Evolutionary conservation across 2,329 filamentous ascomycete genomes (phyloP).

Genomic region (Clarireedia homoeocarpa): DNA sequence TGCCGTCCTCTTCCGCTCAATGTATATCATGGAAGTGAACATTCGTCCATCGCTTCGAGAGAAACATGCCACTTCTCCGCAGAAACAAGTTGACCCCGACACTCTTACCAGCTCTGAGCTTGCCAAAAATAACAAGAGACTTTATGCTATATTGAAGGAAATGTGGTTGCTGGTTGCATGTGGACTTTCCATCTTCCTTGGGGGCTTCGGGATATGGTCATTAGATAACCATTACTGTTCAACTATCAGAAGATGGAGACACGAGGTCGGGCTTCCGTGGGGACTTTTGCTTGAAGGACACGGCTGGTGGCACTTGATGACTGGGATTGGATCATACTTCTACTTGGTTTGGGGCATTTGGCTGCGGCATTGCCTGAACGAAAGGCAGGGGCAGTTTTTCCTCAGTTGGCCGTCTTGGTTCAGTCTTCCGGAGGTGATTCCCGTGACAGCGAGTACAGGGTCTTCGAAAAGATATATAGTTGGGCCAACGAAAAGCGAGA

Average conservation of each 20-base stretch:
- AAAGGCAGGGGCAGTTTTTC: slow-evolving; percentile 56
- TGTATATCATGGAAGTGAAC: slow-evolving; percentile 62
- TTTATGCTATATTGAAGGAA: slow-evolving; percentile 47
- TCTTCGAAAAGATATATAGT: slow-evolving; percentile 11
- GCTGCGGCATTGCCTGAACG: slow-evolving; percentile 61
- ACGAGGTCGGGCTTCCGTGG: slow-evolving; percentile 60
- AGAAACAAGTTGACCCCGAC: slow-evolving; percentile 30
- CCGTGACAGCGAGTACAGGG: slow-evolving; percentile 11
- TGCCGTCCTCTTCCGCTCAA: slow-evolving; percentile 47
- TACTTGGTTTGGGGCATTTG: slow-evolving; percentile 68
- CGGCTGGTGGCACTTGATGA: slow-evolving; percentile 72
- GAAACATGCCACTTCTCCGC: slow-evolving; percentile 34
- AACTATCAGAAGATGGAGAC: slow-evolving; percentile 41
- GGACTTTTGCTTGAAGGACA: slow-evolving; percentile 64
- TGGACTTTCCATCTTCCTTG: slow-evolving; percentile 54
- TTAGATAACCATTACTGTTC: slow-evolving; percentile 57
- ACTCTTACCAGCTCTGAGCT: slow-evolving; percentile 52
- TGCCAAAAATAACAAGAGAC: slow-evolving; percentile 44
- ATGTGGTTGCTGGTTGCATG: slow-evolving; percentile 63
- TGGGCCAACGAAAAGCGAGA: slow-evolving; percentile 13
- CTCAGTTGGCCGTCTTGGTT: slow-evolving; percentile 54
- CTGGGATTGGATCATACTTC: slow-evolving; percentile 60
- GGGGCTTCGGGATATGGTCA: slow-evolving; percentile 60
- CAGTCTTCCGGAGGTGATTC: slow-evolving; percentile 31
- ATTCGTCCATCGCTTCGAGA: slow-evolving; percentile 45